Base-by-base conservation (phyloP, 257 asterid genomes). In the Rehmannia glutinosa region DNA sequence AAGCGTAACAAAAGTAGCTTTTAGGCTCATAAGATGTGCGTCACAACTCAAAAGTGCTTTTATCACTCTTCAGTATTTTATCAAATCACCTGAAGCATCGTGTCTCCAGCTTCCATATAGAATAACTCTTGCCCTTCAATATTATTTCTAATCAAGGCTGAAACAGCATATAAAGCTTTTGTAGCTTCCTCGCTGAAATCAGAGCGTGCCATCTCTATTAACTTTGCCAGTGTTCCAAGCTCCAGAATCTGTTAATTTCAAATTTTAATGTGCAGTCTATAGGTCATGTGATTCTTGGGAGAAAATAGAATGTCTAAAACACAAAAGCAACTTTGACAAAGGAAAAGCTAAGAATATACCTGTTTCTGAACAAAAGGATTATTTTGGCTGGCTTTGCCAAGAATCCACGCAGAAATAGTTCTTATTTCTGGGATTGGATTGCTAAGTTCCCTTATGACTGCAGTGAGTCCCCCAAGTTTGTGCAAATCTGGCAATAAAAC, bases 361-460 rank as follows among this genome's bases (percentile, higher is more conserved):
- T 91, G 96, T 68, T 82, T 83, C 83, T 91, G 96, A 68, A 89
- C 87, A 66, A 71, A 35, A 25, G 79, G 95, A 78, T 88, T 89
- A 65, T 89, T 91, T 78, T 91, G 97, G 77, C 97, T 77, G 59
- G 96, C 96, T 85, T 86, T 86, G 60, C 96, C 97, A 73, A 91
- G 82, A 60, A 86, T 64, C 91, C 90, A 82, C n/a, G 91, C 97
- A 16, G 96, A 75, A 67, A 66, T 71, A 28, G 87, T 76, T 80
- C 97, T 86, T 33, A 88, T 75, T 71, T 80, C 84, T 66, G 85
- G 19, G 24, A 76, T 82, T 49, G 83, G 56, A 66, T 84, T 77
- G 66, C 79, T 50, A 38, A 91, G 92, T 57, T 80, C 76, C 69
- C 74, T 72, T 53, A 86, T 20, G 77, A 91, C 75, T 28, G 79